Evolutionary conservation across 2,329 filamentous ascomycete species (phyloP).

Genomic region (Hymenoscyphus fructigenus): DNA sequence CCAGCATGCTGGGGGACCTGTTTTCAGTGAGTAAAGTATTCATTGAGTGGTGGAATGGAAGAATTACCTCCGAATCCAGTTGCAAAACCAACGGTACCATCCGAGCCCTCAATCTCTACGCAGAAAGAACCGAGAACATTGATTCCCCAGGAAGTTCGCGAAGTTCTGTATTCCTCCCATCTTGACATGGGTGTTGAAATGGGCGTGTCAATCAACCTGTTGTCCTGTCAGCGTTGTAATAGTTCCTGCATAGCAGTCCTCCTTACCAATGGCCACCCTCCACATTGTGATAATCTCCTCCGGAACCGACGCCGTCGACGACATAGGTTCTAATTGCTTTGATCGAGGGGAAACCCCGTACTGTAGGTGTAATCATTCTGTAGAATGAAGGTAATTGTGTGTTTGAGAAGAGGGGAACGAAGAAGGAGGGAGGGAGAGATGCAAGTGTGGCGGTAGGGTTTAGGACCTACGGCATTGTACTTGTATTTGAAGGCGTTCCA

Average conservation of each 20-base stretch:
- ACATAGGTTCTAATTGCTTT: slow-evolving; percentile 73
- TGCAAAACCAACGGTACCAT: slow-evolving; percentile 91
- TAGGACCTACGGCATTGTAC: neutral
- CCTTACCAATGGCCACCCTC: slow-evolving; percentile 66
- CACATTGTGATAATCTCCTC: slow-evolving; percentile 92
- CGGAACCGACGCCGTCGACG: slow-evolving; percentile 61
- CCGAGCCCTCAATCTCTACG: slow-evolving; percentile 81
- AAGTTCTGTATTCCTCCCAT: slow-evolving; percentile 85
- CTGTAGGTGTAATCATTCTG: slow-evolving; percentile 31
- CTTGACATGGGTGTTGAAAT: slow-evolving; percentile 91
- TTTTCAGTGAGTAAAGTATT: slow-evolving; percentile 10
- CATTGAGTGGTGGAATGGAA: neutral
- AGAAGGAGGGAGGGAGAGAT: neutral
- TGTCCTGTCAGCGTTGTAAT: slow-evolving; percentile 43
- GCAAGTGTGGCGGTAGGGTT: neutral
- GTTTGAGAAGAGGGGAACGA: neutral
- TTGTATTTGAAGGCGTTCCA: slow-evolving; percentile 12
- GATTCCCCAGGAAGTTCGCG: slow-evolving; percentile 91
- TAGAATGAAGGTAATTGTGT: neutral
- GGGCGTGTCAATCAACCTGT: slow-evolving; percentile 85
- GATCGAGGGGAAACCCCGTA: slow-evolving; percentile 64
- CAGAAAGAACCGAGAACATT: slow-evolving; percentile 92
- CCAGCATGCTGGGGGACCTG: slow-evolving; percentile 87
- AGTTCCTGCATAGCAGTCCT: neutral
- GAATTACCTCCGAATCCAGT: slow-evolving; percentile 79